phyloP scores from a whole-genome alignment of 2,329 filamentous ascomycete species.

The Penicillium sp. region DNA sequence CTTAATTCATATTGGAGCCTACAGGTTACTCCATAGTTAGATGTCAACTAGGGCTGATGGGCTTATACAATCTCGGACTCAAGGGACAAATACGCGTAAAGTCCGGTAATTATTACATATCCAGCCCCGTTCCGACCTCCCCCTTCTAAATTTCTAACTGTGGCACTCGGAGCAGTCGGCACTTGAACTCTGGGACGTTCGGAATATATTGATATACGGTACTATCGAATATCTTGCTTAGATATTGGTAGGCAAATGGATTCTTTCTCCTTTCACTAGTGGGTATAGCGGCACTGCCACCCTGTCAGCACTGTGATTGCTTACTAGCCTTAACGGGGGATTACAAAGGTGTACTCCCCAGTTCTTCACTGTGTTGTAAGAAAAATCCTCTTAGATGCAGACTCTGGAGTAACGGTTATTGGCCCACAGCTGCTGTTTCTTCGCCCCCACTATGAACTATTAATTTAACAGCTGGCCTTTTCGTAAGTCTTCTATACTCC shows the following conservation, averaged over 20 bases:
- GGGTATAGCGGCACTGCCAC: not conserved
- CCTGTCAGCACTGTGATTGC: not conserved
- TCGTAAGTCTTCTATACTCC: not conserved
- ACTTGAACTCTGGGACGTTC: not conserved
- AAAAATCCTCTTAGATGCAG: not conserved
- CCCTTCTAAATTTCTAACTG: slow-evolving; percentile 22
- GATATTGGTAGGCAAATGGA: not conserved
- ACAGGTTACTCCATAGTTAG: too few species aligned
- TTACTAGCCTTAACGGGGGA: not conserved
- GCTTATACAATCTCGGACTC: not conserved
- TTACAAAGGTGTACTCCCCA: not conserved
- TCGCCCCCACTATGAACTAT: not conserved
- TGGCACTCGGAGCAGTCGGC: slow-evolving; percentile 19
- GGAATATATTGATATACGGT: not conserved
- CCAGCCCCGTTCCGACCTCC: slow-evolving; percentile 11
- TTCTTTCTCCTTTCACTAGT: not conserved
- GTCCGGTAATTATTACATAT: slow-evolving; percentile 14
- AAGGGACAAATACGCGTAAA: slow-evolving; percentile 7
- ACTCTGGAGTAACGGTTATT: slow-evolving; percentile 6
- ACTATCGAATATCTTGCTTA: not conserved
- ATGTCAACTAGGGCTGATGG: not conserved
- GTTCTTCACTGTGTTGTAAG: slow-evolving; percentile 4
- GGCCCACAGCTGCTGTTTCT: slow-evolving; percentile 3
- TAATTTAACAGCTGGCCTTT: slow-evolving; percentile 3
- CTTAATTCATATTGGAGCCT: not conserved